Base-by-base conservation (phyloP, 192 early-diverging fungal species). In the Phlyctochytrium arcticum region DNA sequence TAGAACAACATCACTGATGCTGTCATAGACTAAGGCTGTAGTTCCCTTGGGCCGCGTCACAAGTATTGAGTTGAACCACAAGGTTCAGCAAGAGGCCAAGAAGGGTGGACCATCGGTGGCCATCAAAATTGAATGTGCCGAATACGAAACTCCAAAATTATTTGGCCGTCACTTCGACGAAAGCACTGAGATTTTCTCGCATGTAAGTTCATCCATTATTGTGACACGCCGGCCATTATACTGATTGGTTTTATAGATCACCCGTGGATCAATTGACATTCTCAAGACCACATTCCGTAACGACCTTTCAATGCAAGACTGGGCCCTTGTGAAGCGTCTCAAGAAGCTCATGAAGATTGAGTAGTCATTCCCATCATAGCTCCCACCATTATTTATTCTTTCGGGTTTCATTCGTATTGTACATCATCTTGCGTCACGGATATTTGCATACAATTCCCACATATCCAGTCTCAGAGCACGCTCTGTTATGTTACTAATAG, bases 131-230 rank as follows among this genome's bases (percentile, higher is more conserved):
- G 95, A 99, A 65, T 86, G 86, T 55, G 76, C 92, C 5, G 78
- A 78, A 7, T 89, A 92, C 60, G 91, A 92, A 51, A 89, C 85
- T 30, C 87, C 92, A 48, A 95, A 95, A 78, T 87, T 89, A 24
- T 89, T 88, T 77, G 96, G 95, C 44, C 80, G 96, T 31, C 96
- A 98, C 75, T 96, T 98, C 72, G 86, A 84, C 49, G 87, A 93
- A 36, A 73, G 77, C 26, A 91, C 94, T 54, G 82, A 87, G 36
- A 69, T 98, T 36, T 90, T 90, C 74, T 67, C 70, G 37, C 60
- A 82, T 30, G 82, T 83, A 69, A 48, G 63, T 48, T 35, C 56
- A 29, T 27, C 29, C 56, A 31, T 10, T 9, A 44, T 44, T 44
- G 8, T 42, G 37, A n/a, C 12, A 2, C 2, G 2, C 39, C 12